Evolutionary conservation across 2,329 filamentous ascomycete species (phyloP).

Genomic region (Fusarium hainanense): DNA sequence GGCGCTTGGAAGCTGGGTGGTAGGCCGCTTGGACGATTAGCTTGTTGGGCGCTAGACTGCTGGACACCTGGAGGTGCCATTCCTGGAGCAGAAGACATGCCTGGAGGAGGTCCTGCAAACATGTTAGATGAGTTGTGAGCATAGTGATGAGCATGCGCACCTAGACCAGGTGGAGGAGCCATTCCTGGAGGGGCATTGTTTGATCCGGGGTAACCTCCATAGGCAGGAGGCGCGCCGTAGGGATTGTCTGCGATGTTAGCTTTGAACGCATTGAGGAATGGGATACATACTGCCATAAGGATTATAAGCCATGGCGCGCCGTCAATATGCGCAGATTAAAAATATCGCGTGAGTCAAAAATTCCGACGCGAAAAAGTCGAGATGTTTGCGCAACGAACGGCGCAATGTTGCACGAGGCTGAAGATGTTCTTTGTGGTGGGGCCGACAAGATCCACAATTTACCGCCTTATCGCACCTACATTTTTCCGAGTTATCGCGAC

Average conservation of each 20-base stretch:
- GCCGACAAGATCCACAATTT: slow-evolving; percentile 29
- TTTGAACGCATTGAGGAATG: background rate
- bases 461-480: slow-evolving; percentile 44
- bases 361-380: slow-evolving; percentile 5
- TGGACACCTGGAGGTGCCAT: slow-evolving; percentile 82
- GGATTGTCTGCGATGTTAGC: slow-evolving; percentile 55
- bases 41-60: slow-evolving; percentile 77
- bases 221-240: slow-evolving; percentile 81
- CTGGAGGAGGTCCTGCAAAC: slow-evolving; percentile 75
- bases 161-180: slow-evolving; percentile 84
- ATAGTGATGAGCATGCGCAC: slow-evolving; percentile 60
- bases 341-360: background rate
- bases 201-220: slow-evolving; percentile 74
- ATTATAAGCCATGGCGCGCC: slow-evolving; percentile 65
- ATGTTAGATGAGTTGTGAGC: slow-evolving; percentile 29
- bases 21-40: slow-evolving; percentile 82
- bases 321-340: slow-evolving; percentile 16
- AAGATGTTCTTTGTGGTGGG: slow-evolving; percentile 43
- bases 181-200: slow-evolving; percentile 70
- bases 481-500: slow-evolving; percentile 47
- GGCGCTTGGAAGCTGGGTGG: slow-evolving; percentile 89
- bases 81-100: slow-evolving; percentile 83
- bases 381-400: slow-evolving; percentile 20
- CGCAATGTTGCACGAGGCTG: slow-evolving; percentile 45
- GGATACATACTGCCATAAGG: slow-evolving; percentile 65